phyloP scores from a whole-genome alignment of 1,284 basidiomycete genomes.

The Ceratobasidium theobromae region DNA sequence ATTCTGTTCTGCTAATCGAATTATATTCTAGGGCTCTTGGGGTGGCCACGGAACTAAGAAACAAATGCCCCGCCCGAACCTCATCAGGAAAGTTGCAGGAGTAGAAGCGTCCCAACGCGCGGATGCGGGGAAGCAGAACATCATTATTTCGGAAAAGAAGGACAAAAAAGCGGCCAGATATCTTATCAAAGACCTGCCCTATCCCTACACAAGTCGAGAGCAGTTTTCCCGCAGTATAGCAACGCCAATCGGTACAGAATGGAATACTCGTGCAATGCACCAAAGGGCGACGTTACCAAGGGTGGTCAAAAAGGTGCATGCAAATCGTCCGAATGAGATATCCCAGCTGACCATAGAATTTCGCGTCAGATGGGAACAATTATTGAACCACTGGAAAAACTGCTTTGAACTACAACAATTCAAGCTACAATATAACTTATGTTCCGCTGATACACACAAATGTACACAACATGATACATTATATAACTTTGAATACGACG shows the following conservation, averaged over 20 bases:
- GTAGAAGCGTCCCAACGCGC: constrained; percentile 75
- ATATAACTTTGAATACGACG: background rate
- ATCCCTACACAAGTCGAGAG: constrained; percentile 87
- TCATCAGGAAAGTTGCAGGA: constrained; percentile 80
- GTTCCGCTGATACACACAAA: no score
- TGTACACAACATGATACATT: background rate
- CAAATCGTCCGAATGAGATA: constrained; percentile 22
- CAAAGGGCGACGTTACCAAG: constrained; percentile 81
- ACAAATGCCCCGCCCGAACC: constrained; percentile 58
- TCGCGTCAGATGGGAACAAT: constrained; percentile 65
- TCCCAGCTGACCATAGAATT: constrained; percentile 26
- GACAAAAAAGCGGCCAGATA: constrained; percentile 94
- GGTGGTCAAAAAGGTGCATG: constrained; percentile 81
- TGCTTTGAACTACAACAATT: constrained; percentile 45
- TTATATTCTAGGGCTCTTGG: constrained; percentile 77
- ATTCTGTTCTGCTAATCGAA: constrained; percentile 2
- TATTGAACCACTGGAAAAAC: constrained; percentile 70
- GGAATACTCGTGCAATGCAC: constrained; percentile 90
- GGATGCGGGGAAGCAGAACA: constrained; percentile 80
- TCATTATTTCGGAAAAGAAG: constrained; percentile 92
- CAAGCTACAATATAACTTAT: background rate
- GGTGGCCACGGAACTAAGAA: constrained; percentile 74
- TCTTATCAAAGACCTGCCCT: constrained; percentile 84
- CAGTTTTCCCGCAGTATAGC: constrained; percentile 87
- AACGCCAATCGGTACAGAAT: constrained; percentile 83